Evolutionary conservation across 495 filamentous ascomycete species (phyloP).

Genomic region (Penicillium macrosclerotiorum): DNA sequence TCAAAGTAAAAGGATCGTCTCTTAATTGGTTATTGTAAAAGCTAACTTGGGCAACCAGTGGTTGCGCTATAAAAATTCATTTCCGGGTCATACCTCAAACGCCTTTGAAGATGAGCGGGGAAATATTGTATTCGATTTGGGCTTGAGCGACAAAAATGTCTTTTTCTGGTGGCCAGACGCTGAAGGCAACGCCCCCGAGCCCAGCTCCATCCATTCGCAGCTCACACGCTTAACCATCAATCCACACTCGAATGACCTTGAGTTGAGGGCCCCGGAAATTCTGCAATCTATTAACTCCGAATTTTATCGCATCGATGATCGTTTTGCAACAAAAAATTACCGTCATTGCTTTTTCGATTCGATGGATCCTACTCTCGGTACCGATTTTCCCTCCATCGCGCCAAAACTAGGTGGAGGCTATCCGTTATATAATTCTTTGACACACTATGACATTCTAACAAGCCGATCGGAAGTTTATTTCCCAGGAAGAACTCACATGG

Average conservation of each 20-base stretch:
- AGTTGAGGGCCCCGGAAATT: conserved; percentile 26
- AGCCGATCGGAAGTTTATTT: conserved; percentile 38
- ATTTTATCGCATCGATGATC: conserved; percentile 61
- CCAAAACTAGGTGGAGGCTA: conserved; percentile 28
- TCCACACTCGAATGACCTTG: conserved; percentile 5
- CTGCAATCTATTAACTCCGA: conserved; percentile 49
- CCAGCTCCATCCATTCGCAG: conserved; percentile 25
- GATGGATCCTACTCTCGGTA: conserved; percentile 42
- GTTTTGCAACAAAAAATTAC: conserved; percentile 49
- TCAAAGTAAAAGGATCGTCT: conserved; percentile 33
- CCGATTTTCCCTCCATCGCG: conserved; percentile 35
- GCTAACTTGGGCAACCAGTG: conserved; percentile 4
- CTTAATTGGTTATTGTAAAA: background rate
- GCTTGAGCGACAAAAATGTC: conserved; percentile 54
- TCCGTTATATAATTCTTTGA: conserved; percentile 40
- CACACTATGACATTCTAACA: conserved; percentile 39
- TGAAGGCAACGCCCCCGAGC: conserved; percentile 16
- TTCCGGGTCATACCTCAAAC: conserved; percentile 50
- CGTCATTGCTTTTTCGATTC: conserved; percentile 53
- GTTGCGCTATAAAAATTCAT: conserved; percentile 21
- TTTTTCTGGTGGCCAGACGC: conserved; percentile 57
- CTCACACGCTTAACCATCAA: conserved; percentile 22
- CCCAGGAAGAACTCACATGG: conserved; percentile 44
- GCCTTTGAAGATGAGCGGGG: conserved; percentile 51
- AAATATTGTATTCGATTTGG: conserved; percentile 51